Evolutionary conservation across 73 alveolate species (phyloP).

Genomic region (Paramecium caudatum): DNA sequence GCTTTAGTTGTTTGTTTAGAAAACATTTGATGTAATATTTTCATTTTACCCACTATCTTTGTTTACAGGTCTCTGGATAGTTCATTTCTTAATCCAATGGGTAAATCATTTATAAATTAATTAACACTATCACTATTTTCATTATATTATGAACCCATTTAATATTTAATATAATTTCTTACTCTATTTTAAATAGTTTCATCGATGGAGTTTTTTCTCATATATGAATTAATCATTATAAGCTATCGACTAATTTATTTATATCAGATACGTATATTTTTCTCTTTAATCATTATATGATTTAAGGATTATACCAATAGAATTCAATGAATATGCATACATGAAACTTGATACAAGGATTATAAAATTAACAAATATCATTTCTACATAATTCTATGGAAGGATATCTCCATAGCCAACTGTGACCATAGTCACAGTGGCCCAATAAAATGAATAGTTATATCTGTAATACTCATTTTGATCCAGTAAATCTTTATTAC

Average conservation of each 20-base stretch:
- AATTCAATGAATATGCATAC: conserved; percentile 61
- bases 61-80: not conserved
- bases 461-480: not conserved
- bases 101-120: not conserved
- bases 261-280: not conserved
- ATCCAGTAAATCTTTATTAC: not conserved
- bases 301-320: conserved; percentile 66
- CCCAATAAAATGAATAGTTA: conserved; percentile 74
- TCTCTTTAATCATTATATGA: not conserved
- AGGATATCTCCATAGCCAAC: conserved; percentile 46
- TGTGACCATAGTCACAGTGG: conserved; percentile 33
- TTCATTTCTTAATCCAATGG: not conserved
- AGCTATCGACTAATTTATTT: not conserved
- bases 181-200: conserved; percentile 33
- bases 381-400: conserved; percentile 39
- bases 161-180: conserved; percentile 51
- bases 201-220: conserved; percentile 59
- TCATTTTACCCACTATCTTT: not conserved
- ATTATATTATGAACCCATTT: not conserved
- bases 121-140: conserved; percentile 33
- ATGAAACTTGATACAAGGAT: conserved; percentile 62
- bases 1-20: not conserved
- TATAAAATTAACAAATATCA: conserved; percentile 27
- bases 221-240: conserved; percentile 38
- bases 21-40: not conserved